Percentiles rank a stretch among this genome's conserved stretches.
These are phyloP conservation scores for Aspergillus transmontanensis DNA, from an alignment of 2,329 filamentous ascomycete species.

Conservation along the genomic window DNA sequence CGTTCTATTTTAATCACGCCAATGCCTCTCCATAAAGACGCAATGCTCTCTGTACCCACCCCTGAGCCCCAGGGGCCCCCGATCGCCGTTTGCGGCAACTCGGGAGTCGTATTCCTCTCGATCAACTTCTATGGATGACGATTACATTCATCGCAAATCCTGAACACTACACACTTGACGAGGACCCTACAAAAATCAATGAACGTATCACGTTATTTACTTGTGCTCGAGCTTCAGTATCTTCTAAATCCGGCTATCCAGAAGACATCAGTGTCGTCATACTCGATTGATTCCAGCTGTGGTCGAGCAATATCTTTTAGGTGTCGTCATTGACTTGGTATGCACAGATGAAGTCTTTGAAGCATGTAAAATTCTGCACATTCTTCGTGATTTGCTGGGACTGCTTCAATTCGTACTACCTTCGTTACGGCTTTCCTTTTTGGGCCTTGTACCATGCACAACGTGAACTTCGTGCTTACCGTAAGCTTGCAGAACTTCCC, in stretches of 20 bases:
- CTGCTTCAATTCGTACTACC: neutral
- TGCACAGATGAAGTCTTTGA: neutral
- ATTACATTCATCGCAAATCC: neutral
- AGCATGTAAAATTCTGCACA: neutral
- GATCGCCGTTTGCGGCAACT: conserved; percentile 4
- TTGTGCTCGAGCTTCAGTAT: neutral
- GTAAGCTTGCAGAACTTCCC: conserved; percentile 14
- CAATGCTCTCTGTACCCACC: neutral
- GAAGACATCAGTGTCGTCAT: neutral
- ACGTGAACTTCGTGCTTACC: neutral
- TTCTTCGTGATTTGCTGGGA: neutral
- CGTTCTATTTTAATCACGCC: neutral
- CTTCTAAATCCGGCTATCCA: neutral
- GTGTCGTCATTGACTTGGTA: neutral
- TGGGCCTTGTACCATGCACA: neutral
- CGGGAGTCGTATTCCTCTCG: neutral
- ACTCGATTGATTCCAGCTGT: neutral
- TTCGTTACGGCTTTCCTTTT: neutral
- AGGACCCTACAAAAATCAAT: neutral
- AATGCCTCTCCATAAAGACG: neutral
- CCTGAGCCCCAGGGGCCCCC: neutral
- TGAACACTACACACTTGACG: neutral
- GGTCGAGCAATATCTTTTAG: neutral
- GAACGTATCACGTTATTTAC: neutral
- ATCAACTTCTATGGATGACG: conserved; percentile 5